These are phyloP conservation scores for Cymodocea nodosa DNA, from an alignment of 116 monocot genomes.

Conservation along the genomic window DNA sequence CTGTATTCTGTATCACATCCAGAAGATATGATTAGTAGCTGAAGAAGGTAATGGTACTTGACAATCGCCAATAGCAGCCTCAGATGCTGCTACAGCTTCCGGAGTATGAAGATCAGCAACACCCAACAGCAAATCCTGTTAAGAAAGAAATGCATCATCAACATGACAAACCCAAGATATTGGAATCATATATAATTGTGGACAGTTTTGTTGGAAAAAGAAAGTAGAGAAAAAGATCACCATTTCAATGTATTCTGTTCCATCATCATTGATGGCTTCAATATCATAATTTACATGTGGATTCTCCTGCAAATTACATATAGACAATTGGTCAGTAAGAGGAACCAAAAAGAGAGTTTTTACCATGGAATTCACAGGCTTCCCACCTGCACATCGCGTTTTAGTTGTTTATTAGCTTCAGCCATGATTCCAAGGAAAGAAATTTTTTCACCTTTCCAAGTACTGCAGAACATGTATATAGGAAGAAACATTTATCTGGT, in stretches of 20 bases:
- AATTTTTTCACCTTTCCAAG: conserved; percentile 43
- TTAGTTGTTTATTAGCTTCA: conserved; percentile 33
- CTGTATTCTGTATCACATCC: not conserved
- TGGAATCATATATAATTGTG: not conserved
- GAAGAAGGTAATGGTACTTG: conserved; percentile 4
- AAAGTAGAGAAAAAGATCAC: conserved; percentile 10
- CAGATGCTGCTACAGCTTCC: conserved; percentile 57
- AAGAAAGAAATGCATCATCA: not conserved
- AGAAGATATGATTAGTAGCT: not conserved
- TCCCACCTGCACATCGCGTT: conserved; percentile 10
- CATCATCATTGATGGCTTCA: conserved; percentile 50
- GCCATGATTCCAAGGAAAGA: conserved; percentile 37
- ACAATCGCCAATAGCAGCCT: conserved; percentile 26
- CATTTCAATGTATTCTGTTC: conserved; percentile 60
- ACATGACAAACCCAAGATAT: conserved; percentile 1
- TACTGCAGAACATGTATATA: conserved; percentile 9
- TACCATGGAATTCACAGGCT: not conserved
- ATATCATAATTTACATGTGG: conserved; percentile 28
- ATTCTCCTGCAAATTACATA: conserved; percentile 6
- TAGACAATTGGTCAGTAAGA: not conserved
- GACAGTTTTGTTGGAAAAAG: not conserved
- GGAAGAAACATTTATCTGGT: not conserved
- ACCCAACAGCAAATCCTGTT: conserved; percentile 81
- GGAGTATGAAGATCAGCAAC: conserved; percentile 67
- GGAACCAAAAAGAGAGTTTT: not conserved